A percentile compares a stretch with the other conserved stretches of the same genome.
Conservation (phyloP, 2,329 filamentous ascomycete genomes). For the Ophiostoma australiae region DNA sequence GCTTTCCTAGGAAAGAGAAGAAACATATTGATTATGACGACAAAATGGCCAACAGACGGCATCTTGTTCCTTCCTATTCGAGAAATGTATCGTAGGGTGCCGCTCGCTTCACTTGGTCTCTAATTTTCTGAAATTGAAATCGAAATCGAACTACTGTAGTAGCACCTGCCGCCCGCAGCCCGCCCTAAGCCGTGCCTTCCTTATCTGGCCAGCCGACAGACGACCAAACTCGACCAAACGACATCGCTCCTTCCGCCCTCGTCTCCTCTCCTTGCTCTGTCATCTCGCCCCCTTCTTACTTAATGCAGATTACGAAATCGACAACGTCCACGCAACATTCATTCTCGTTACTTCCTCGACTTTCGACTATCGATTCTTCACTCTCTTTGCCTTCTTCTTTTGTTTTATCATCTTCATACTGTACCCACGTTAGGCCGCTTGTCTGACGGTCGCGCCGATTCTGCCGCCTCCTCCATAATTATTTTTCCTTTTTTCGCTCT, state of each 20-base stretch:
- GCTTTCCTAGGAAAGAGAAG: background rate
- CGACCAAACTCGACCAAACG: background rate
- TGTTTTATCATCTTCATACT: background rate
- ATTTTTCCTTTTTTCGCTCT: slow-evolving; percentile 5
- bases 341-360: background rate
- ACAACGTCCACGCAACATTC: background rate
- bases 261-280: slow-evolving; percentile 3
- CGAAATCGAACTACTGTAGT: background rate
- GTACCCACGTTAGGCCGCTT: slow-evolving; percentile 7
- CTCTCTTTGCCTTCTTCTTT: background rate
- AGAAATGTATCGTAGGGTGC: background rate
- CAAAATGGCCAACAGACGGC: background rate
- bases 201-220: slow-evolving; percentile 16
- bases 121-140: background rate
- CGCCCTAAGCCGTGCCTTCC: slow-evolving; percentile 18
- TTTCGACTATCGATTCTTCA: background rate
- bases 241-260: slow-evolving; percentile 6
- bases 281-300: slow-evolving; percentile 10
- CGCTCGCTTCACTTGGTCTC: background rate
- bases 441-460: slow-evolving; percentile 14
- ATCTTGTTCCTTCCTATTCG: slow-evolving; percentile 3
- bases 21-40: background rate
- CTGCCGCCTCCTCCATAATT: slow-evolving; percentile 18
- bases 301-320: background rate
- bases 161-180: slow-evolving; percentile 10